These are phyloP conservation scores for Gymnopus androsaceus DNA, from an alignment of 1,284 basidiomycete species.

Conservation along the genomic window DNA sequence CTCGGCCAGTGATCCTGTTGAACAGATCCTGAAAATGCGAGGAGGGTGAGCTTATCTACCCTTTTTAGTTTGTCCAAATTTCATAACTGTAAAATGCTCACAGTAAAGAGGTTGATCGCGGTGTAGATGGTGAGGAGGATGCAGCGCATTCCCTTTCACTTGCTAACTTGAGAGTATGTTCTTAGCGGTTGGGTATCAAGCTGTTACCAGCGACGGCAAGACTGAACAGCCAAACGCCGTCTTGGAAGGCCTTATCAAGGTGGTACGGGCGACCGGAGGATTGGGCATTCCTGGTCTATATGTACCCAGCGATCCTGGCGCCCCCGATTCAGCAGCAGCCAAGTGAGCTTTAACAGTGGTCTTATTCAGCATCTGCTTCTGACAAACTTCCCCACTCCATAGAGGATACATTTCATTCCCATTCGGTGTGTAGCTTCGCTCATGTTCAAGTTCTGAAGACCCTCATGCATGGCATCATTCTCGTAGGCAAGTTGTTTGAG, in stretches of 20 bases:
- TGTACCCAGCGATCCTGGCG: conserved; percentile 53
- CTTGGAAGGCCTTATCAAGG: conserved; percentile 49
- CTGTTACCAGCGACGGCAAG: conserved; percentile 49
- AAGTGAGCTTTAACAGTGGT: conserved; percentile 37
- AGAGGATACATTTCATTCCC: conserved; percentile 54
- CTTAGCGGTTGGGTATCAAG: conserved; percentile 54
- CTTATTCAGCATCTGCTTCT: background rate
- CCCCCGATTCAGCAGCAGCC: conserved; percentile 49
- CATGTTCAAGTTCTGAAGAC: background rate
- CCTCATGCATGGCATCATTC: background rate
- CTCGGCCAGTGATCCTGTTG: conserved; percentile 43
- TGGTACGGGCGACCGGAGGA: conserved; percentile 52
- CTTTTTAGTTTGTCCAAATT: background rate
- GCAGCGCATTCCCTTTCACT: too few relatives aligned
- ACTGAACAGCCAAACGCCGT: conserved; percentile 55
- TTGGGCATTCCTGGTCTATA: conserved; percentile 56
- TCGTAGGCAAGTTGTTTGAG: conserved; percentile 48
- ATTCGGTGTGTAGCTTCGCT: conserved; percentile 36
- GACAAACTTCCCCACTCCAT: background rate
- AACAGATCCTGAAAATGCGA: conserved; percentile 43
- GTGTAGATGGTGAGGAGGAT: conserved; percentile 54
- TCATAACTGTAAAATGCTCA: conserved; percentile 5
- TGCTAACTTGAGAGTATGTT: background rate
- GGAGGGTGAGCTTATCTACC: conserved; percentile 37
- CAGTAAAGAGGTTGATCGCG: conserved; percentile 51